These are phyloP conservation scores for Fusarium globosum DNA, from an alignment of 2,329 filamentous ascomycete species.

Conservation along the genomic window DNA sequence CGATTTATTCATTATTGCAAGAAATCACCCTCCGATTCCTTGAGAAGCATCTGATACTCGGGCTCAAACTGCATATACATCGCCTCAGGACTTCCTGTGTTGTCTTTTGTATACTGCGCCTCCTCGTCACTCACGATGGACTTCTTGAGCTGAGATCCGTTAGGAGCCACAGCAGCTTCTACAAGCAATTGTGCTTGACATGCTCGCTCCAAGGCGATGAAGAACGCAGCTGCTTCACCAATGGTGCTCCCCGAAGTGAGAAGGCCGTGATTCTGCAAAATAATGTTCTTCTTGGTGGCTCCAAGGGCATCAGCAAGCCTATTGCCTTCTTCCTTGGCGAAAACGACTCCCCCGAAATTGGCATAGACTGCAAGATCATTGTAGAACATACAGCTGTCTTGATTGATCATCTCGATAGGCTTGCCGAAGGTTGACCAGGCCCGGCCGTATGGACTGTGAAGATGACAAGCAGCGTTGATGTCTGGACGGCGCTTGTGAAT, in stretches of 20 bases:
- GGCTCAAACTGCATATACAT: slow-evolving; percentile 45
- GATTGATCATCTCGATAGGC: slow-evolving; percentile 75
- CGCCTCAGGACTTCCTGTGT: slow-evolving; percentile 38
- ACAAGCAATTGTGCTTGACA: slow-evolving; percentile 75
- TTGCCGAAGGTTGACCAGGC: slow-evolving; percentile 73
- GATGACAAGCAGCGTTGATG: slow-evolving; percentile 74
- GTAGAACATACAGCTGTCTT: slow-evolving; percentile 73
- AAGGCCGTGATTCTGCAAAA: slow-evolving; percentile 76
- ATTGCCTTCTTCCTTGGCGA: slow-evolving; percentile 71
- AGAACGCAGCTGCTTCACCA: slow-evolving; percentile 77
- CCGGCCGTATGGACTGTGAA: slow-evolving; percentile 71
- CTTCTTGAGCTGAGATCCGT: slow-evolving; percentile 47
- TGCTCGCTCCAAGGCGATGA: slow-evolving; percentile 73
- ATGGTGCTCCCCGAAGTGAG: slow-evolving; percentile 75
- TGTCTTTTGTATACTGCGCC: slow-evolving; percentile 49
- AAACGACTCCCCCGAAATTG: slow-evolving; percentile 60
- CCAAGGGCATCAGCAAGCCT: slow-evolving; percentile 72
- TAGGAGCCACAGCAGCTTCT: slow-evolving; percentile 65
- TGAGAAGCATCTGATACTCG: slow-evolving; percentile 35
- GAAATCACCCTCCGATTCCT: slow-evolving; percentile 33
- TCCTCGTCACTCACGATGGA: slow-evolving; percentile 55
- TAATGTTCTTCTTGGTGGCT: slow-evolving; percentile 64
- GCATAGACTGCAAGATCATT: slow-evolving; percentile 70
- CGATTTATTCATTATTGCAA: slow-evolving; percentile 6
- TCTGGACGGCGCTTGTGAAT: slow-evolving; percentile 72